These are phyloP conservation scores for Trichoderma guizhouense DNA, from an alignment of 2,329 filamentous ascomycete genomes.

Conservation along the genomic window DNA sequence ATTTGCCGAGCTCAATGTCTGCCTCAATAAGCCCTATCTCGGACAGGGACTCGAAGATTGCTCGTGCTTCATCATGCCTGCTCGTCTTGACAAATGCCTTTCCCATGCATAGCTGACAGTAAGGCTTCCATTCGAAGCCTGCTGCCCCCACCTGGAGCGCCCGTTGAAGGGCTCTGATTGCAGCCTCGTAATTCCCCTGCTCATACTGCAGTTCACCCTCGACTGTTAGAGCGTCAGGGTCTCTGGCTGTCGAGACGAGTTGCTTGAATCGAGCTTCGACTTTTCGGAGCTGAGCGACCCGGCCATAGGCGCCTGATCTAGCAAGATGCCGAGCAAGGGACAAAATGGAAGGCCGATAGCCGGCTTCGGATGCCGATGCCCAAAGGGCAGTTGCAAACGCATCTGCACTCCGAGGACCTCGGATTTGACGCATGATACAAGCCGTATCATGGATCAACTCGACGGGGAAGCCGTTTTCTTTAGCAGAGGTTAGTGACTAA, in stretches of 20 bases:
- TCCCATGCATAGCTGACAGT: constrained; percentile 29
- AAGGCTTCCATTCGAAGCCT: constrained; percentile 28
- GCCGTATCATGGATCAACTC: constrained; percentile 28
- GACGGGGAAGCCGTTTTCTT: constrained; percentile 24
- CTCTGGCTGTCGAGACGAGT: constrained; percentile 29
- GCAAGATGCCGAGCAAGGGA: constrained; percentile 27
- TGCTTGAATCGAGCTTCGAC: constrained; percentile 31
- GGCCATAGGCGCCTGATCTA: constrained; percentile 23
- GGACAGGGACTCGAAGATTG: constrained; percentile 24
- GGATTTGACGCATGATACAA: constrained; percentile 27
- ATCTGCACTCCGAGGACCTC: constrained; percentile 3
- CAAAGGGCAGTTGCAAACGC: constrained; percentile 29
- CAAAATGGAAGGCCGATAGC: constrained; percentile 32
- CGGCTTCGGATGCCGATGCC: constrained; percentile 31
- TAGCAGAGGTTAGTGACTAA: background rate
- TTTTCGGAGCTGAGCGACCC: constrained; percentile 18
- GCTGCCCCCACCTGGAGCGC: constrained; percentile 24
- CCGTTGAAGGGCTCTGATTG: constrained; percentile 23
- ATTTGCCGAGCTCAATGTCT: constrained; percentile 27
- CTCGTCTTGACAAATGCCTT: constrained; percentile 26
- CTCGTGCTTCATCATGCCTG: constrained; percentile 25
- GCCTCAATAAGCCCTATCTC: constrained; percentile 26
- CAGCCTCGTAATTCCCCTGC: constrained; percentile 25
- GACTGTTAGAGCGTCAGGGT: constrained; percentile 36
- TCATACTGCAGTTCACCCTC: constrained; percentile 31